phyloP scores from a whole-genome alignment of 140 eudicot genomes.

The Bidens hawaiensis region DNA sequence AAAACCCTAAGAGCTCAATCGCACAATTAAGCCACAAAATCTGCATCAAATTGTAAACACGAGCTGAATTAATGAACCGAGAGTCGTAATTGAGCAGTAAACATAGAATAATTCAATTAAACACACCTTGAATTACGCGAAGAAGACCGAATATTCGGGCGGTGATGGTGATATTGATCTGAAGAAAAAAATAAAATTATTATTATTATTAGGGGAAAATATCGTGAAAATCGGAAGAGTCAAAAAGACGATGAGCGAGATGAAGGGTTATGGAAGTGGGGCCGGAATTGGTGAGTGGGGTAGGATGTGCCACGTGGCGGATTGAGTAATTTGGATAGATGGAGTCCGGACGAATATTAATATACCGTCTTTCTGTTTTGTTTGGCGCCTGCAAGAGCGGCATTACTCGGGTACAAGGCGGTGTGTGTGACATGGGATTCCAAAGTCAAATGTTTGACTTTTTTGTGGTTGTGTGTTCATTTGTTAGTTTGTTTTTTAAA shows the following conservation, averaged over 20 bases:
- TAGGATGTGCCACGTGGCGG: constrained; percentile 33
- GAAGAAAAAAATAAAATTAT: constrained; percentile 4
- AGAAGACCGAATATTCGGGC: not conserved
- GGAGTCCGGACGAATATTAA: not conserved
- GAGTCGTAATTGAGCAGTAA: not conserved
- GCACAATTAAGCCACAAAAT: constrained; percentile 9
- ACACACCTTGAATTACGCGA: not conserved
- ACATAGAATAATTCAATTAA: not conserved
- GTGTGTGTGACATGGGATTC: constrained; percentile 15
- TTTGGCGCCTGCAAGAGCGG: too few relatives aligned
- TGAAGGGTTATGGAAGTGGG: constrained; percentile 13
- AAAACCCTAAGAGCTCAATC: constrained; percentile 1
- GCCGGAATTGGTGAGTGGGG: constrained; percentile 20
- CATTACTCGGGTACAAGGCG: too few relatives aligned
- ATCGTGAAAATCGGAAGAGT: constrained; percentile 7
- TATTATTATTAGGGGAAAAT: not conserved
- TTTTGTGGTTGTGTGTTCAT: too few relatives aligned
- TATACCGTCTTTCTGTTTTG: not conserved
- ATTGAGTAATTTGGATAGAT: constrained; percentile 7
- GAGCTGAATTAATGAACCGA: constrained; percentile 13
- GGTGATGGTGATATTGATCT: not conserved
- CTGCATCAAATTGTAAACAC: constrained; percentile 23
- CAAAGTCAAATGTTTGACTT: too few relatives aligned
- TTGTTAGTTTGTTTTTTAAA: too few relatives aligned
- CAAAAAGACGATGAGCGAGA: constrained; percentile 13